A percentile compares a stretch with the other conserved stretches of the same genome.
Conservation (phyloP, 2,329 filamentous ascomycete species). For the Stachybotrys chlorohalonatus region DNA sequence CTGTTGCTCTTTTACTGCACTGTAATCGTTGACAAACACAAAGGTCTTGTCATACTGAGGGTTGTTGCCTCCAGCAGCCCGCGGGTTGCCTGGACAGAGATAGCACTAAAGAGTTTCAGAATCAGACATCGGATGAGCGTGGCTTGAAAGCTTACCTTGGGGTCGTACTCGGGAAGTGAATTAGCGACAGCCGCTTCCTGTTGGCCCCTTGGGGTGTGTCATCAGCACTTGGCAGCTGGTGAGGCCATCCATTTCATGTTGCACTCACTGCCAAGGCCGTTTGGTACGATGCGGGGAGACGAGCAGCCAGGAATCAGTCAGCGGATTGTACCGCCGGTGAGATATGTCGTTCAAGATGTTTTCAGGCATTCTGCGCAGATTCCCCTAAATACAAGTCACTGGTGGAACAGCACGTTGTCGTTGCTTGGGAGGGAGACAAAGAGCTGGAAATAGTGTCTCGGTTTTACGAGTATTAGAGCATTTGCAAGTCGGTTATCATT, state of each 20-base stretch:
- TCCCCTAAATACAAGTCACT: neutral
- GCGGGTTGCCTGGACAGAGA: slow-evolving; percentile 82
- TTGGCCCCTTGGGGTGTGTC: slow-evolving; percentile 49
- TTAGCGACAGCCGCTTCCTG: slow-evolving; percentile 64
- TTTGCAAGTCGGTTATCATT: too few relatives aligned
- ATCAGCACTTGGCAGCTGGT: neutral
- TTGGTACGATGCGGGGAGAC: slow-evolving; percentile 96
- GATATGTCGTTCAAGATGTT: slow-evolving; percentile 90
- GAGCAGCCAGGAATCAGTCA: slow-evolving; percentile 83
- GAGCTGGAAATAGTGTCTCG: neutral
- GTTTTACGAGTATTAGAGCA: neutral
- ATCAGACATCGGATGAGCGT: neutral
- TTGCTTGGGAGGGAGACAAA: neutral
- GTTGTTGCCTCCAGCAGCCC: slow-evolving; percentile 79
- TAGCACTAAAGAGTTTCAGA: slow-evolving; percentile 57
- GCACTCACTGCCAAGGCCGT: slow-evolving; percentile 88
- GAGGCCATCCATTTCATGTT: neutral
- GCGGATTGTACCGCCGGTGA: slow-evolving; percentile 85
- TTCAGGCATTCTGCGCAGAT: slow-evolving; percentile 48
- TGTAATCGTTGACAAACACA: slow-evolving; percentile 96
- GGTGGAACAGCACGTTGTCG: neutral
- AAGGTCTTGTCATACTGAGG: slow-evolving; percentile 82
- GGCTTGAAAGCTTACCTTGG: slow-evolving; percentile 37
- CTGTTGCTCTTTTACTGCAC: slow-evolving; percentile 90
- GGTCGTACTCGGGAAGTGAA: slow-evolving; percentile 71